A percentile compares a stretch with the other conserved stretches of the same genome.
These are phyloP conservation scores for Cutaneotrichosporon daszewskae DNA, from an alignment of 1,284 basidiomycete species.

Conservation along the genomic window DNA sequence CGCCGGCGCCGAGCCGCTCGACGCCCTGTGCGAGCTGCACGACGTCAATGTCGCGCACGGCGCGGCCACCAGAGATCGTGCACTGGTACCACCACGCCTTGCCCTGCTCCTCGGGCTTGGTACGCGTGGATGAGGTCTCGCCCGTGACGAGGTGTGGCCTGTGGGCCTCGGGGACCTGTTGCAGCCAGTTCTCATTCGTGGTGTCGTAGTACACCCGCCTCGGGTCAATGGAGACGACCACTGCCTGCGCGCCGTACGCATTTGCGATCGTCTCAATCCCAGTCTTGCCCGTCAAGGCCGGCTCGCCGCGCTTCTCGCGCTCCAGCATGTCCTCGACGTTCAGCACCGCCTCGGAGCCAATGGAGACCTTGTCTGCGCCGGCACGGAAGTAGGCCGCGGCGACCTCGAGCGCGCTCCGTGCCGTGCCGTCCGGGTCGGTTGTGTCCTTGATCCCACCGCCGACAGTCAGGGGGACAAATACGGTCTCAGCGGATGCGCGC, in stretches of 20 bases:
- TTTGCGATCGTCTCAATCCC: conserved; percentile 89
- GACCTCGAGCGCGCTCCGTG: conserved; percentile 80
- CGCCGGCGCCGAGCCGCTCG: conserved; percentile 86
- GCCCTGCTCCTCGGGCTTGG: conserved; percentile 57
- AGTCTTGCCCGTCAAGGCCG: conserved; percentile 55
- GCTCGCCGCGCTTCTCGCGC: conserved; percentile 49
- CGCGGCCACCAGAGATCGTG: conserved; percentile 89
- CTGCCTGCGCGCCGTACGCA: conserved; percentile 91
- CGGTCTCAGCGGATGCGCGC: conserved; percentile 75
- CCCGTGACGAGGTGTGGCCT: conserved; percentile 37
- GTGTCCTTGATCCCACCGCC: conserved; percentile 98
- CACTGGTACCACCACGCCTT: conserved; percentile 98
- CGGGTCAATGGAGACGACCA: conserved; percentile 97
- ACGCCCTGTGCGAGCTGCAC: conserved; percentile 85
- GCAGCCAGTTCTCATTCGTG: conserved; percentile 55
- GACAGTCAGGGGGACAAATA: conserved; percentile 98
- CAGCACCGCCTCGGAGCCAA: conserved; percentile 90
- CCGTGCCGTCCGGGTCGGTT: conserved; percentile 89
- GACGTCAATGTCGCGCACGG: conserved; percentile 80
- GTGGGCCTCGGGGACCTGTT: conserved; percentile 57
- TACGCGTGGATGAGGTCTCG: conserved; percentile 51
- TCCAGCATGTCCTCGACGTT: conserved; percentile 79
- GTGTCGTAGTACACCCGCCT: conserved; percentile 77
- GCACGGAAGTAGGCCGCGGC: conserved; percentile 94
- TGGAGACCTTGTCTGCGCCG: conserved; percentile 90